phyloP scores from a whole-genome alignment of 2,329 filamentous ascomycete genomes.

The Fusarium foetens region DNA sequence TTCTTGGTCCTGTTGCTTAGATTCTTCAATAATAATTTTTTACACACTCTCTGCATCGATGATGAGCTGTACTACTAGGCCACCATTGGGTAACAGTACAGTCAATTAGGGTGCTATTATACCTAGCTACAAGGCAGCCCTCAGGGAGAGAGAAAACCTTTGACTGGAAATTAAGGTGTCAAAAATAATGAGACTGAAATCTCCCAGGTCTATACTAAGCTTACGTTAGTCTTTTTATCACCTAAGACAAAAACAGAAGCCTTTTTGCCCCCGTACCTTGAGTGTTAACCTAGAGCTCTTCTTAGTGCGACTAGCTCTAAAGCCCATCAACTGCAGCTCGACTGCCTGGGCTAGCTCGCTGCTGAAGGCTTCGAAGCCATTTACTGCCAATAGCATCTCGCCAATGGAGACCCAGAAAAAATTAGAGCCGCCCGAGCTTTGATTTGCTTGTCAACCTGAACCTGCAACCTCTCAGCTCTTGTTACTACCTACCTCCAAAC shows the following conservation, averaged over 20 bases:
- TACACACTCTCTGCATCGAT: neutral
- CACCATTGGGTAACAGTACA: neutral
- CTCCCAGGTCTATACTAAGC: neutral
- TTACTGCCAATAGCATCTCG: constrained; percentile 4
- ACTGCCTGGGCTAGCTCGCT: neutral
- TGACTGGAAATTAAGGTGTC: neutral
- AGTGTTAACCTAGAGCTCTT: neutral
- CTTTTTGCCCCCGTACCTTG: neutral
- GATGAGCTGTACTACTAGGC: neutral
- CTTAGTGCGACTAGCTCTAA: constrained; percentile 11
- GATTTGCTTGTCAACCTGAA: constrained; percentile 29
- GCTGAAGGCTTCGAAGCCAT: constrained; percentile 5
- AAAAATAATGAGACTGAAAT: neutral
- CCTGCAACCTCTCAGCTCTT: constrained; percentile 25
- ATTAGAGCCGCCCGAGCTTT: constrained; percentile 17
- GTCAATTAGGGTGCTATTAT: neutral
- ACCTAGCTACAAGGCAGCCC: neutral
- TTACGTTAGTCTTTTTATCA: neutral
- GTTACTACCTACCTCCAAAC: constrained; percentile 28
- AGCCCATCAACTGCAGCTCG: constrained; percentile 21
- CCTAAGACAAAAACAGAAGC: neutral
- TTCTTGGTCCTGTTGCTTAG: neutral
- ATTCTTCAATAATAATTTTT: neutral
- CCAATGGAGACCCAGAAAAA: constrained; percentile 26
- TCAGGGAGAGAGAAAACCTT: neutral